Conservation (phyloP, 2,329 filamentous ascomycete genomes). For the Neocucurbitaria cava region DNA sequence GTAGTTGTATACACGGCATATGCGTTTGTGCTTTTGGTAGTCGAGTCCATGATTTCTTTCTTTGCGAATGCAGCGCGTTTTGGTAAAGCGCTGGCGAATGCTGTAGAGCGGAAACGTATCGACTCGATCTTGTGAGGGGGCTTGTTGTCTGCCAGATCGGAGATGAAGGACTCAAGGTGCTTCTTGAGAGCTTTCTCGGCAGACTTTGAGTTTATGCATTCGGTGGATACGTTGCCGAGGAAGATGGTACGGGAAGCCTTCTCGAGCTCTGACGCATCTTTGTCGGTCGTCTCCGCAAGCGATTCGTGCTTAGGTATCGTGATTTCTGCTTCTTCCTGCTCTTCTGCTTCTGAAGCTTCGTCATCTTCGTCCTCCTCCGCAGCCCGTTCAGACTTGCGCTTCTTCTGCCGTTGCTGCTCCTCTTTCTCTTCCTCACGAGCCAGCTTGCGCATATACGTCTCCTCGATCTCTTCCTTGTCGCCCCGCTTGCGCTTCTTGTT, state of each 20-base stretch:
- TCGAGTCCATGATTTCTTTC: conserved; percentile 87
- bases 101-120: conserved; percentile 90
- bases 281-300: conserved; percentile 47
- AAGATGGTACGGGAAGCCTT: conserved; percentile 92
- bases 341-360: conserved; percentile 28
- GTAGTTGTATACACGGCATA: conserved; percentile 87
- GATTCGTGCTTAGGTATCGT: conserved; percentile 60
- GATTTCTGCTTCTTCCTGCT: conserved; percentile 60
- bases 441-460: conserved; percentile 72
- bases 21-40: conserved; percentile 91
- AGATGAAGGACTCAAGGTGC: conserved; percentile 80
- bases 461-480: conserved; percentile 71
- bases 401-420: conserved; percentile 47
- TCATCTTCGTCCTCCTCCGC: conserved; percentile 34
- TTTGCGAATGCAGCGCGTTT: conserved; percentile 96
- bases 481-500: conserved; percentile 58
- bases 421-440: conserved; percentile 56
- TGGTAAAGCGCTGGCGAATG: conserved; percentile 81
- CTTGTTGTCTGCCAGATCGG: conserved; percentile 54
- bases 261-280: conserved; percentile 68
- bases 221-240: conserved; percentile 85
- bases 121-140: conserved; percentile 80
- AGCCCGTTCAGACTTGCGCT: conserved; percentile 41
- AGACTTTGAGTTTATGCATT: conserved; percentile 81
- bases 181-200: conserved; percentile 78